Evolutionary conservation across 1,139 yeast genomes (phyloP).

Genomic region (Saccharomyces pastorianus): DNA sequence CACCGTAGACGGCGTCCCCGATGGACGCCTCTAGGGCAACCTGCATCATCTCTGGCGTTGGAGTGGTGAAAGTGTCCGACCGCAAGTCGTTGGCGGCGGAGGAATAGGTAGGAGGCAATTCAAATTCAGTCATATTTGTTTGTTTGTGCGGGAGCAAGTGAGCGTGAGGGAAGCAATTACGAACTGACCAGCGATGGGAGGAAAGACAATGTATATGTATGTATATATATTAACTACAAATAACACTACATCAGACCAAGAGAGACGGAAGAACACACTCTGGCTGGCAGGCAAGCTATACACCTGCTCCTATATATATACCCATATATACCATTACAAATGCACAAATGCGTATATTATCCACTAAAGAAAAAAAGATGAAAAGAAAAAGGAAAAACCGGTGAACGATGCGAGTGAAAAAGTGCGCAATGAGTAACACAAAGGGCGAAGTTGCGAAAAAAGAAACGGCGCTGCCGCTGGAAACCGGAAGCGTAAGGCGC

Average conservation of each 20-base stretch:
- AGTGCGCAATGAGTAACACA: not conserved
- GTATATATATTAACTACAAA: too few species aligned
- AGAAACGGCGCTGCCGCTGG: not conserved
- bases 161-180: not conserved
- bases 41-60: constrained; percentile 66
- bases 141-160: not conserved
- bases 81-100: constrained; percentile 51
- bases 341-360: not conserved
- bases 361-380: not conserved
- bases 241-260: not conserved
- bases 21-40: constrained; percentile 53
- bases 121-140: constrained; percentile 13
- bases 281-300: not conserved
- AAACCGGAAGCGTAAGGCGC: not conserved
- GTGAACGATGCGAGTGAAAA: not conserved
- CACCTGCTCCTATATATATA: not conserved
- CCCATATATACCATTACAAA: not conserved
- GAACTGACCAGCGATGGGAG: not conserved
- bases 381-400: not conserved
- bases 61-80: constrained; percentile 91
- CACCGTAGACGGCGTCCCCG: constrained; percentile 88
- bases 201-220: not conserved
- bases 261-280: not conserved
- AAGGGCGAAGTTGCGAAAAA: not conserved
- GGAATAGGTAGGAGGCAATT: constrained; percentile 28